A percentile compares a stretch with the other conserved stretches of the same genome.
phyloP scores from a whole-genome alignment of 371 early-diverging fungal species.

The Umbelopsis sp. region DNA sequence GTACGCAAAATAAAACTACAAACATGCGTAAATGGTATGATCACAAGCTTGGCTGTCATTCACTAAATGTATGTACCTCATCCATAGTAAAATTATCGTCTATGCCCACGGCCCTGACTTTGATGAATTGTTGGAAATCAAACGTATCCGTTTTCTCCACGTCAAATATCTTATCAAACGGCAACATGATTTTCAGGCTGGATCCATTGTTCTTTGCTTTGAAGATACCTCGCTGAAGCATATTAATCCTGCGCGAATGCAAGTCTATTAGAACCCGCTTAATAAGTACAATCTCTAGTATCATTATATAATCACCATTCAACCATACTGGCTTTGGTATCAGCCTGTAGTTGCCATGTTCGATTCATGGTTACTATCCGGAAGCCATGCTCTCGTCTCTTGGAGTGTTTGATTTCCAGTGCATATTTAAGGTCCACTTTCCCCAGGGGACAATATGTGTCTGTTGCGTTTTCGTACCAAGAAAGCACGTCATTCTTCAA shows the following conservation, averaged over 20 bases:
- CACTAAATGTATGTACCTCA: conserved; percentile 46
- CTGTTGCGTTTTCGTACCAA: conserved; percentile 65
- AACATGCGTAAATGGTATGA: not conserved
- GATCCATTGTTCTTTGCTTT: conserved; percentile 65
- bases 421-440: conserved; percentile 73
- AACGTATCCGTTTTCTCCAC: conserved; percentile 61
- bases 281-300: not conserved
- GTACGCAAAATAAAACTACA: conserved; percentile 74
- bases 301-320: conserved; percentile 52
- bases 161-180: conserved; percentile 60
- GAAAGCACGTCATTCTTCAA: conserved; percentile 66
- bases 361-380: conserved; percentile 58
- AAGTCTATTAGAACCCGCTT: conserved; percentile 9
- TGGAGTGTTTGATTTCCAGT: conserved; percentile 53
- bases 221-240: conserved; percentile 67
- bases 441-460: conserved; percentile 71
- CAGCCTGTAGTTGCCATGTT: conserved; percentile 61
- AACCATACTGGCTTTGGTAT: conserved; percentile 49
- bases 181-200: conserved; percentile 65
- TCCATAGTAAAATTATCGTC: conserved; percentile 66
- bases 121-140: conserved; percentile 63
- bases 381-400: conserved; percentile 56
- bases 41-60: not conserved
- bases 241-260: conserved; percentile 51
- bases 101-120: conserved; percentile 62